Conservation (phyloP, 345 rosid genomes). For the Dipteronia sinensis region DNA sequence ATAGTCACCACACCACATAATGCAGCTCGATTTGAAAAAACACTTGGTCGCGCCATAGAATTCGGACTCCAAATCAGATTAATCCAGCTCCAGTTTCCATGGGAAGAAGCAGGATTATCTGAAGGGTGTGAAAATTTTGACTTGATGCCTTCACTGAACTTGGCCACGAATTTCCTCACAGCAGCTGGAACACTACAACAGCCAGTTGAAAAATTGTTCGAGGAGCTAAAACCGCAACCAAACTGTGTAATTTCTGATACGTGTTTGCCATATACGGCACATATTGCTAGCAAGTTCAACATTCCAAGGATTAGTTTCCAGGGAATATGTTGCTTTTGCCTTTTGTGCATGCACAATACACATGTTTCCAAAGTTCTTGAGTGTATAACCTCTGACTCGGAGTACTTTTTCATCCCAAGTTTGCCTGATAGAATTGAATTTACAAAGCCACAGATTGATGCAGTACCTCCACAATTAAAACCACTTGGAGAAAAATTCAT, state of each 20-base stretch:
- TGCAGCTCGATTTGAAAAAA: background rate
- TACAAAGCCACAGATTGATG: conserved; percentile 26
- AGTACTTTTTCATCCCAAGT: conserved; percentile 28
- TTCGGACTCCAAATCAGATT: background rate
- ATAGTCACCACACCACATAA: conserved; percentile 33
- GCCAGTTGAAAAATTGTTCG: conserved; percentile 17
- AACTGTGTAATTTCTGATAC: conserved; percentile 45
- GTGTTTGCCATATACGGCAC: conserved; percentile 31
- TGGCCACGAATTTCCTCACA: background rate
- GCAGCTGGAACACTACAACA: background rate
- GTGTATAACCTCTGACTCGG: background rate
- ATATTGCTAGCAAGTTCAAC: conserved; percentile 26
- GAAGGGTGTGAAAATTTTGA: conserved; percentile 5
- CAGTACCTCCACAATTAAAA: conserved; percentile 7
- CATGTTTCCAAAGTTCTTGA: background rate
- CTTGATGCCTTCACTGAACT: background rate
- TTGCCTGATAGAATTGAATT: conserved; percentile 31
- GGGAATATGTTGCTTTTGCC: conserved; percentile 35
- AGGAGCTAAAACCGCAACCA: conserved; percentile 18
- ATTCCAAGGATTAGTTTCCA: conserved; percentile 40
- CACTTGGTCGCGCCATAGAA: background rate
- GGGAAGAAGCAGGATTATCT: background rate
- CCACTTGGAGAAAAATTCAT: conserved; percentile 20
- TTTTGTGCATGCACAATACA: conserved; percentile 28
- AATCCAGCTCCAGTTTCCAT: background rate